A percentile compares a stretch with the other conserved stretches of the same genome.
These are phyloP conservation scores for Oryza rufipogon DNA, from an alignment of 176 grass and related monocot species.

Conservation along the genomic window DNA sequence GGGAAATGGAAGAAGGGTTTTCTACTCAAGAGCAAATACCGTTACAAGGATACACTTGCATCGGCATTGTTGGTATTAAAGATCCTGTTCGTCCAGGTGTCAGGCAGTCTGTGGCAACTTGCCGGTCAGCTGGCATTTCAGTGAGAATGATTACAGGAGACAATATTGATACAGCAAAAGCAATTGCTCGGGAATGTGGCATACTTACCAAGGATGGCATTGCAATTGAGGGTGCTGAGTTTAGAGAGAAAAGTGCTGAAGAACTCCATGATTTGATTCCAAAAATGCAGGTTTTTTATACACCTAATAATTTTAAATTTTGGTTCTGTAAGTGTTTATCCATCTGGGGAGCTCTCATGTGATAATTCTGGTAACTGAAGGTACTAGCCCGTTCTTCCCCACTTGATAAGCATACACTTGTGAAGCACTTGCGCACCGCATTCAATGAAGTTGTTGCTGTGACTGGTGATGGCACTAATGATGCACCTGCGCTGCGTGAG, in stretches of 20 bases:
- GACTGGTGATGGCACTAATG: slow-evolving; percentile 98
- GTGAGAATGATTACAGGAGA: slow-evolving; percentile 82
- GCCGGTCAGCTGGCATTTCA: slow-evolving; percentile 60
- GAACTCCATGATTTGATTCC: slow-evolving; percentile 87
- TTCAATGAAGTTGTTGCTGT: slow-evolving; percentile 93
- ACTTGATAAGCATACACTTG: slow-evolving; percentile 80
- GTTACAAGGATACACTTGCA: slow-evolving; percentile 59
- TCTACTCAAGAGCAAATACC: slow-evolving; percentile 54
- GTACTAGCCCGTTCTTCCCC: slow-evolving; percentile 88
- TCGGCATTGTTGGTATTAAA: slow-evolving; percentile 78
- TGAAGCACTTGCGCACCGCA: slow-evolving; percentile 67
- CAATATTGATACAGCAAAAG: slow-evolving; percentile 81
- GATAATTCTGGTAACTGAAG: slow-evolving; percentile 45
- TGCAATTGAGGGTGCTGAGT: slow-evolving; percentile 70
- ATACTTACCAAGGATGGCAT: slow-evolving; percentile 74
- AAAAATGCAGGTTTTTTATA: slow-evolving; percentile 78
- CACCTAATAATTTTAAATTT: slow-evolving; percentile 29
- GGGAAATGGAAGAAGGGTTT: slow-evolving; percentile 43
- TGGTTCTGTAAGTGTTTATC: slow-evolving; percentile 29
- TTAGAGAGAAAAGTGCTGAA: slow-evolving; percentile 62
- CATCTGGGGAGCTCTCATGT: slow-evolving; percentile 32
- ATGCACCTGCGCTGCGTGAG: slow-evolving; percentile 88
- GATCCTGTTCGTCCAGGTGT: slow-evolving; percentile 65
- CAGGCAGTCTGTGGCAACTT: slow-evolving; percentile 61
- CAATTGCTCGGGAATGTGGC: slow-evolving; percentile 71